phyloP scores from a whole-genome alignment of 1,284 basidiomycete species.

The Chalciporus sp. region DNA sequence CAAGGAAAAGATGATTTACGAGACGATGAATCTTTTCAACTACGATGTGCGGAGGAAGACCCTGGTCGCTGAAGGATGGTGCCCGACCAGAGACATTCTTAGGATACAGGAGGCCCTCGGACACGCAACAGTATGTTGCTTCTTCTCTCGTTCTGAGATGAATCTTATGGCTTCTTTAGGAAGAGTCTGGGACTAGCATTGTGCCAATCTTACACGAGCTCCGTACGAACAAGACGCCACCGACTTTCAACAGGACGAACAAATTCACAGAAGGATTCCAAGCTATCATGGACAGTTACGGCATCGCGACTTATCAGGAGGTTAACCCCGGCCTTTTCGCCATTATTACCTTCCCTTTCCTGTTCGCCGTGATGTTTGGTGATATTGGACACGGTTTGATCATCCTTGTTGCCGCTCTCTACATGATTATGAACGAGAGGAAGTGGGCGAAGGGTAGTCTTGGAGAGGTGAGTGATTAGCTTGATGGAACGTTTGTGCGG shows the following conservation, averaged over 20 bases:
- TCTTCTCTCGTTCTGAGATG: neutral
- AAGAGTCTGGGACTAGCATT: slow-evolving; percentile 91
- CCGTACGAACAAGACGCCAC: slow-evolving; percentile 88
- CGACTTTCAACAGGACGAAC: slow-evolving; percentile 94
- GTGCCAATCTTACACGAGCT: slow-evolving; percentile 94
- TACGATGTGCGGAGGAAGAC: slow-evolving; percentile 95
- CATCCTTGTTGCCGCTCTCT: slow-evolving; percentile 75
- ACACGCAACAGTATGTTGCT: slow-evolving; percentile 77
- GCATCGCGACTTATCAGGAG: slow-evolving; percentile 94
- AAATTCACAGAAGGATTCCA: slow-evolving; percentile 99
- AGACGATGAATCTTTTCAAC: slow-evolving; percentile 93
- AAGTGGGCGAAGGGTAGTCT: slow-evolving; percentile 77
- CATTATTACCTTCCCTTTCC: slow-evolving; percentile 95
- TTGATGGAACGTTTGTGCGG: neutral
- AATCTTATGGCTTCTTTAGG: slow-evolving; percentile 46
- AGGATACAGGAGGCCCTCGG: slow-evolving; percentile 88
- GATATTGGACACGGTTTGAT: slow-evolving; percentile 96
- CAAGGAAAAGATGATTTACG: slow-evolving; percentile 96
- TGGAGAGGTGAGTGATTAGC: slow-evolving; percentile 64
- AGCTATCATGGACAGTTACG: slow-evolving; percentile 97
- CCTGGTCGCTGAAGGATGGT: slow-evolving; percentile 97
- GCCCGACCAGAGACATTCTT: slow-evolving; percentile 88
- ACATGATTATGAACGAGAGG: slow-evolving; percentile 88
- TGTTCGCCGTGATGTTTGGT: slow-evolving; percentile 99
- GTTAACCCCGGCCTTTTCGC: slow-evolving; percentile 97